A percentile compares a stretch with the other conserved stretches of the same genome.
These are phyloP conservation scores for Pulveroboletus ridleyi DNA, from an alignment of 1,284 basidiomycete species.

Conservation along the genomic window DNA sequence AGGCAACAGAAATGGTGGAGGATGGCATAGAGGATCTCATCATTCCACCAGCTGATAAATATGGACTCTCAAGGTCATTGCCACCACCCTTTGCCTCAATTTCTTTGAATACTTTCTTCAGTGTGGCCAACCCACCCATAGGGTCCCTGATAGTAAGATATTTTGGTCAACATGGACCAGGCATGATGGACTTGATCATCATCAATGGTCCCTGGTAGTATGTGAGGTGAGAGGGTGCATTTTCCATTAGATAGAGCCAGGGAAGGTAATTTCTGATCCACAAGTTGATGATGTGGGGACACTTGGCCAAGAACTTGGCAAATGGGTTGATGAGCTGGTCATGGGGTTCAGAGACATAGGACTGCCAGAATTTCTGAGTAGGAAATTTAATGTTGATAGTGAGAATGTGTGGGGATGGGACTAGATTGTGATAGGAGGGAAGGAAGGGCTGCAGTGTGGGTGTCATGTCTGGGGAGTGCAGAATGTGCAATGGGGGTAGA, in stretches of 20 bases:
- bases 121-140: slow-evolving; percentile 26
- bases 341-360: slow-evolving; percentile 35
- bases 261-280: slow-evolving; percentile 36
- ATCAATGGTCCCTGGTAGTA: slow-evolving; percentile 39
- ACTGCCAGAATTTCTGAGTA: slow-evolving; percentile 39
- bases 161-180: slow-evolving; percentile 22
- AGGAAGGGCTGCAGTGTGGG: slow-evolving; percentile 5
- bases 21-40: slow-evolving; percentile 38
- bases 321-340: slow-evolving; percentile 35
- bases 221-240: slow-evolving; percentile 37
- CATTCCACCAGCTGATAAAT: slow-evolving; percentile 36
- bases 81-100: slow-evolving; percentile 25
- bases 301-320: slow-evolving; percentile 33
- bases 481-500: slow-evolving; percentile 18
- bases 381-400: slow-evolving; percentile 44
- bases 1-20: slow-evolving; percentile 31
- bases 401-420: slow-evolving; percentile 40
- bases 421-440: slow-evolving; percentile 24
- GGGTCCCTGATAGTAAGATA: slow-evolving; percentile 36
- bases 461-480: slow-evolving; percentile 11
- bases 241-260: slow-evolving; percentile 32
- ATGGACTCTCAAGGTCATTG: slow-evolving; percentile 34
- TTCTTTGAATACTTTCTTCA: slow-evolving; percentile 38
- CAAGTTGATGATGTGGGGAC: slow-evolving; percentile 29
- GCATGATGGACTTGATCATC: slow-evolving; percentile 34